Evolutionary conservation across 805 yeast genomes (phyloP).

Genomic region (Wickerhamiella spandovensis): DNA sequence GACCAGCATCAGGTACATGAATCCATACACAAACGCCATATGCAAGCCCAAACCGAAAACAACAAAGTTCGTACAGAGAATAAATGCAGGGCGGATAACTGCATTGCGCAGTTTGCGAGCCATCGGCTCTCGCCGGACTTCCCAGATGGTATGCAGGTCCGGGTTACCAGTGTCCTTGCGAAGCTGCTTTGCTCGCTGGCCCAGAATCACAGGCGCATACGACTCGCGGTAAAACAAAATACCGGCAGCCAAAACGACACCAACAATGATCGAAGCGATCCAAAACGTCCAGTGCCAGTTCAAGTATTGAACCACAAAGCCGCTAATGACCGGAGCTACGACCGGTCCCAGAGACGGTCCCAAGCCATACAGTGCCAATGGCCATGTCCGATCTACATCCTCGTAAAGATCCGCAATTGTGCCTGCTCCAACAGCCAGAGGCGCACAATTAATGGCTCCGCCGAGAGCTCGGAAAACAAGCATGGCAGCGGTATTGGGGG

Average conservation of each 20-base stretch:
- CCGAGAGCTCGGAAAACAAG: constrained; percentile 47
- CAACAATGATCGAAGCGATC: constrained; percentile 43
- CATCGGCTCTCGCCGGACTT: constrained; percentile 21
- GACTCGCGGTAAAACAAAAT: constrained; percentile 40
- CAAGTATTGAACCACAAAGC: constrained; percentile 38
- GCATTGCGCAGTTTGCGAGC: constrained; percentile 27
- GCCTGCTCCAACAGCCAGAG: constrained; percentile 59
- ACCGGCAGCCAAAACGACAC: constrained; percentile 33
- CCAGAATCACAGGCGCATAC: constrained; percentile 41
- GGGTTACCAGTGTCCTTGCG: constrained; percentile 42
- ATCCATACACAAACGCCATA: constrained; percentile 55
- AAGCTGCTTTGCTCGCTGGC: constrained; percentile 33
- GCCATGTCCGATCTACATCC: constrained; percentile 38
- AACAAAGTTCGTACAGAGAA: constrained; percentile 47
- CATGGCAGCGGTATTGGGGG: constrained; percentile 42
- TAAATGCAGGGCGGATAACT: constrained; percentile 41
- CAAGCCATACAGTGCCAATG: constrained; percentile 42
- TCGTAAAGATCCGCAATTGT: constrained; percentile 48
- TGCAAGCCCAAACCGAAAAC: constrained; percentile 48
- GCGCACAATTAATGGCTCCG: constrained; percentile 56
- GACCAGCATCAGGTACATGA: constrained; percentile 48
- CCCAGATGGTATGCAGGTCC: constrained; percentile 46
- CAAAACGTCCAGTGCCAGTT: constrained; percentile 57
- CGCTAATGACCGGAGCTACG: constrained; percentile 34
- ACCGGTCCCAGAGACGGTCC: constrained; percentile 54